phyloP scores from a whole-genome alignment of 805 yeast species.

The Zygoascus bituminiphila region DNA sequence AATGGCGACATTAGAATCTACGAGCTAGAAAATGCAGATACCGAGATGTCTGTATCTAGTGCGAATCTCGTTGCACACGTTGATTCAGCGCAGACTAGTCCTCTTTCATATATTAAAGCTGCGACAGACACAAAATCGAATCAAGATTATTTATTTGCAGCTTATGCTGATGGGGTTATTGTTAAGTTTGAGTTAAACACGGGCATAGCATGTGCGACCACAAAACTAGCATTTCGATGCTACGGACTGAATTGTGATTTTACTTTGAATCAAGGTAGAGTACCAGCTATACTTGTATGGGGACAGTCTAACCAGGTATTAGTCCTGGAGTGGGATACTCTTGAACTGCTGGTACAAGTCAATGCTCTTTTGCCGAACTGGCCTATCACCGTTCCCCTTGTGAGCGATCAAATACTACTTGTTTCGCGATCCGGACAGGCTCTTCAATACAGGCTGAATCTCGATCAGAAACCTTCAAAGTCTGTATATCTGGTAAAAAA shows the following conservation, averaged over 20 bases:
- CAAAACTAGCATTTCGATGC: conserved; percentile 8
- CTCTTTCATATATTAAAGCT: not conserved
- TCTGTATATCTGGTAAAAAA: not conserved
- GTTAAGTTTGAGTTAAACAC: conserved; percentile 5
- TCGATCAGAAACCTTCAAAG: not conserved
- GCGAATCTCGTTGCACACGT: not conserved
- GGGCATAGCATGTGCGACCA: conserved; percentile 7
- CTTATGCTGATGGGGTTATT: conserved; percentile 5
- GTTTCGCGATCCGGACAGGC: conserved; percentile 6
- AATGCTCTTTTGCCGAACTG: conserved; percentile 12
- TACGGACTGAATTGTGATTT: conserved; percentile 8
- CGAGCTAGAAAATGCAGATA: not conserved
- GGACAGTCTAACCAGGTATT: conserved; percentile 14
- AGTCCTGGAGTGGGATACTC: conserved; percentile 7
- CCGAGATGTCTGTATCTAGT: too few relatives aligned
- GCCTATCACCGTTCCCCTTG: conserved; percentile 14
- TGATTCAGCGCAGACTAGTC: not conserved
- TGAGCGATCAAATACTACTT: conserved; percentile 9
- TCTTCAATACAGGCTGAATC: not conserved
- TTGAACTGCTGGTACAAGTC: conserved; percentile 5
- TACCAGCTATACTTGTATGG: conserved; percentile 12
- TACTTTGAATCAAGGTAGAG: not conserved
- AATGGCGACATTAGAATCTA: conserved; percentile 1
- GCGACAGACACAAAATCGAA: not conserved
- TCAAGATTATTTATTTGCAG: conserved; percentile 4